These are phyloP conservation scores for Rhizomucor pusillus DNA, from an alignment of 371 early-diverging fungal species.

Conservation along the genomic window DNA sequence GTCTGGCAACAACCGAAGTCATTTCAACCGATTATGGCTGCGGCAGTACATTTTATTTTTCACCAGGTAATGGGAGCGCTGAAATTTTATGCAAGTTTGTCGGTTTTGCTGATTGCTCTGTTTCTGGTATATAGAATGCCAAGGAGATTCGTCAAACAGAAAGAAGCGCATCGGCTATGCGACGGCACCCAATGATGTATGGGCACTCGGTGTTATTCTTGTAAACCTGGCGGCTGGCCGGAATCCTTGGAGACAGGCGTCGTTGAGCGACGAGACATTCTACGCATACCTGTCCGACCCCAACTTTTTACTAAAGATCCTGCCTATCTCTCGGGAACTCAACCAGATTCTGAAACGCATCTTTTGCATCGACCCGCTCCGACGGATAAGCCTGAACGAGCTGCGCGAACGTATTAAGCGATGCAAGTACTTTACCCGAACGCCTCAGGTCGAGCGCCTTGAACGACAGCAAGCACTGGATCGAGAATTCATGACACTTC, in stretches of 20 bases:
- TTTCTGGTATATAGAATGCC: too few species aligned
- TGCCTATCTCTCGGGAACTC: conserved; percentile 70
- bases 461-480: conserved; percentile 7
- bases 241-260: conserved; percentile 83
- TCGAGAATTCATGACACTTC: conserved; percentile 4
- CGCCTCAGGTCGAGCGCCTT: conserved; percentile 26
- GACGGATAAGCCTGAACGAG: conserved; percentile 67
- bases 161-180: conserved; percentile 41
- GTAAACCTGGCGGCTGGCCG: conserved; percentile 75
- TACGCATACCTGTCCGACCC: conserved; percentile 59
- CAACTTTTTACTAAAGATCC: conserved; percentile 61
- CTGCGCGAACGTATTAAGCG: conserved; percentile 52
- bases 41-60: conserved; percentile 91
- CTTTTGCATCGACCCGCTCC: conserved; percentile 68
- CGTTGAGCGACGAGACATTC: conserved; percentile 70
- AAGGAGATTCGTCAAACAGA: conserved; percentile 56
- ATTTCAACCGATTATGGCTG: conserved; percentile 83
- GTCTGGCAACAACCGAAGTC: conserved; percentile 78
- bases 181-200: conserved; percentile 80
- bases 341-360: conserved; percentile 70
- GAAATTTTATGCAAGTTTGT: not conserved
- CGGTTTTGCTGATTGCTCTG: too few species aligned
- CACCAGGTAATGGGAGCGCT: conserved; percentile 59
- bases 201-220: conserved; percentile 82
- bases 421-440: conserved; percentile 59